A percentile compares a stretch with the other conserved stretches of the same genome.
Evolutionary conservation across 2,329 filamentous ascomycete species (phyloP).

Genomic region (Rasamsonia emersonii): DNA sequence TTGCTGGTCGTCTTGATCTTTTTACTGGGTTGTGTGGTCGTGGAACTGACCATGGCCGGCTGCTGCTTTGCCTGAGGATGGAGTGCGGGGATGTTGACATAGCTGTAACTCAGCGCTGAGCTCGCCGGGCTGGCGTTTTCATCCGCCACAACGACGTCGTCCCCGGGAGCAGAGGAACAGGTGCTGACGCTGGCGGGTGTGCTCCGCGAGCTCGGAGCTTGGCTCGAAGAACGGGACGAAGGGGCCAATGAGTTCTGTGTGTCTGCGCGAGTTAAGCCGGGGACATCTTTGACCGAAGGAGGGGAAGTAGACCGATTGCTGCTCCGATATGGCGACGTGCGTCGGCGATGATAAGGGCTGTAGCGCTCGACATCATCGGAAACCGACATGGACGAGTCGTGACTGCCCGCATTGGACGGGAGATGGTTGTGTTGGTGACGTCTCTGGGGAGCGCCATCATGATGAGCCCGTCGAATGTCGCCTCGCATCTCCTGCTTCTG

Average conservation of each 20-base stretch:
- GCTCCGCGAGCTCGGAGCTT: conserved; percentile 34
- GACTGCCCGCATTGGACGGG: conserved; percentile 19
- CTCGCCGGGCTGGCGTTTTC: conserved; percentile 22
- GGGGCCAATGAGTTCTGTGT: conserved; percentile 30
- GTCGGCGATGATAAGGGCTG: conserved; percentile 28
- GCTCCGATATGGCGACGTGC: conserved; percentile 26
- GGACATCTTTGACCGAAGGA: conserved; percentile 36
- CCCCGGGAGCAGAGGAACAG: conserved; percentile 24
- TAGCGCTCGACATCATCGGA: conserved; percentile 26
- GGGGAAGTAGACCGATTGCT: conserved; percentile 33
- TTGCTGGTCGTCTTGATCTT: conserved; percentile 29
- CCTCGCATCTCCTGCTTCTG: conserved; percentile 26
- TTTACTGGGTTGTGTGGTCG: conserved; percentile 29
- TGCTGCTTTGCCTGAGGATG: conserved; percentile 24
- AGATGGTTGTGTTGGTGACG: conserved; percentile 20
- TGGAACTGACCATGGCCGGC: conserved; percentile 11
- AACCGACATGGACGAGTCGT: conserved; percentile 20
- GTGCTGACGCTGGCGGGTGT: conserved; percentile 36
- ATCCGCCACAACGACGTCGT: conserved; percentile 29
- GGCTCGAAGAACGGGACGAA: conserved; percentile 35
- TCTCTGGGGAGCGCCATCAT: conserved; percentile 12
- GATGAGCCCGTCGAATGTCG: conserved; percentile 15
- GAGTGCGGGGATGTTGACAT: conserved; percentile 23
- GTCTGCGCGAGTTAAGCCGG: conserved; percentile 32
- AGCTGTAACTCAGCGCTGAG: conserved; percentile 24